Base-by-base conservation (phyloP, 352 stramenopile genomes). In the Phytophthora rubi region DNA sequence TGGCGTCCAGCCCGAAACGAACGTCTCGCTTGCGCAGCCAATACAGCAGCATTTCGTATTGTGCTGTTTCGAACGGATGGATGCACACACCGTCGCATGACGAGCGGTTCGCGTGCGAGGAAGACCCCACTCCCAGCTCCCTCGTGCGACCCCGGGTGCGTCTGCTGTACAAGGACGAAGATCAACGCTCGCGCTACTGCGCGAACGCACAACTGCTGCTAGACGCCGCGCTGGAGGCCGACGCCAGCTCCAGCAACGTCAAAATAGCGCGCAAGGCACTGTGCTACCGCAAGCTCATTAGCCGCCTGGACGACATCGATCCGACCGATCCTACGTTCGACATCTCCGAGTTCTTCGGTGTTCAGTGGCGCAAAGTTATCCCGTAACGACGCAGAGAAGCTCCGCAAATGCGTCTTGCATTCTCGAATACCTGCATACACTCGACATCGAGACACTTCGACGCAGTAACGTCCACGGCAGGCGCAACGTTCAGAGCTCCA, bases 191-290 rank as follows among this genome's bases (percentile, higher is more conserved):
- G 7, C 51, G 51, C 13, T 55, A 55, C 6, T 62, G 61, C 23
- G 23, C 33, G 16, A 68, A 68, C 8, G 35, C 44, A 1, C 51
- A 53, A 3, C 26, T 8, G 9, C 37, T 68, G 51, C 26, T 68
- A 15, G 39, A 68, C 15, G 18, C 42, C 33, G 51, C 33, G 15
- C 37, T 45, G 7, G 13, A 62, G 3, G 13, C 61, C 1, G 23
- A 62, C 26, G 33, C 35, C 4, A 44, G 4, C 2, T 35, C 61
- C 15, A 63, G 6, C 2, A 60, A 53, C 21, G 39, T 7, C 13
- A 32, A 23, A 18, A 59, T 73, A 16, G 66, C 59, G 12, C 53
- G 26, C 42, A 73, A 69, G 44, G 54, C 60, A 5, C 48, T 70
- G 23, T 35, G 48, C 10, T 73, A 70, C 59, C 60, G 53, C 12